A percentile compares a stretch with the other conserved stretches of the same genome.
Conservation (phyloP, 2,329 filamentous ascomycete species). For the Paramyrothecium sp. region DNA sequence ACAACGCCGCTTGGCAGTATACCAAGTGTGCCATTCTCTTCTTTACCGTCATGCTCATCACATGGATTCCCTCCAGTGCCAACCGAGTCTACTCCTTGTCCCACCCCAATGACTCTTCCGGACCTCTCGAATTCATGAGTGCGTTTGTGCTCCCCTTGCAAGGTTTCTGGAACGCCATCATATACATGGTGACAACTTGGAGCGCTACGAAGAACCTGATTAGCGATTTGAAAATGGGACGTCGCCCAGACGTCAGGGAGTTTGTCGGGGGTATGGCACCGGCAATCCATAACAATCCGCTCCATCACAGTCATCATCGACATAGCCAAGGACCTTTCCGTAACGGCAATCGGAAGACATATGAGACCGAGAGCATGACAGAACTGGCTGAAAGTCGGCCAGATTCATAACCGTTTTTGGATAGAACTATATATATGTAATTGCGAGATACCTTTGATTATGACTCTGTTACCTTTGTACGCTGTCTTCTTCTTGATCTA, state of each 20-base stretch:
- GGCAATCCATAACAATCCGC: neutral
- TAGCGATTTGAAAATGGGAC: neutral
- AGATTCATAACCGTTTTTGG: neutral
- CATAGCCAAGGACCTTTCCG: neutral
- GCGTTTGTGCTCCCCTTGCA: conserved; percentile 73
- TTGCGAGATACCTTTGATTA: no score
- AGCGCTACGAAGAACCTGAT: conserved; percentile 4
- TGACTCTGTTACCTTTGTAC: no score
- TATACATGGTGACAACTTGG: conserved; percentile 67
- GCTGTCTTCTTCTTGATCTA: no score
- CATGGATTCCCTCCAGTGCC: conserved; percentile 69
- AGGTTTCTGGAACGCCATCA: conserved; percentile 74
- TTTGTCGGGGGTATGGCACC: neutral
- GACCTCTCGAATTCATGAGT: conserved; percentile 62
- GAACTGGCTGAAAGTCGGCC: neutral
- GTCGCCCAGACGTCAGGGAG: neutral
- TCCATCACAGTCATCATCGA: neutral
- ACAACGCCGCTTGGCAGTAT: conserved; percentile 61
- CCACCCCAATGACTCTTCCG: conserved; percentile 44
- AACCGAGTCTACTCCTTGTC: conserved; percentile 68
- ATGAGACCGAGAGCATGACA: conserved; percentile 1
- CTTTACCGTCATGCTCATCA: conserved; percentile 63
- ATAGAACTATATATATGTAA: no score
- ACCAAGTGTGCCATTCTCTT: conserved; percentile 64
- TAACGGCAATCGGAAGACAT: neutral